A percentile compares a stretch with the other conserved stretches of the same genome.
phyloP scores from a whole-genome alignment of 2,329 filamentous ascomycete species.

The Paecilomyces sp. region DNA sequence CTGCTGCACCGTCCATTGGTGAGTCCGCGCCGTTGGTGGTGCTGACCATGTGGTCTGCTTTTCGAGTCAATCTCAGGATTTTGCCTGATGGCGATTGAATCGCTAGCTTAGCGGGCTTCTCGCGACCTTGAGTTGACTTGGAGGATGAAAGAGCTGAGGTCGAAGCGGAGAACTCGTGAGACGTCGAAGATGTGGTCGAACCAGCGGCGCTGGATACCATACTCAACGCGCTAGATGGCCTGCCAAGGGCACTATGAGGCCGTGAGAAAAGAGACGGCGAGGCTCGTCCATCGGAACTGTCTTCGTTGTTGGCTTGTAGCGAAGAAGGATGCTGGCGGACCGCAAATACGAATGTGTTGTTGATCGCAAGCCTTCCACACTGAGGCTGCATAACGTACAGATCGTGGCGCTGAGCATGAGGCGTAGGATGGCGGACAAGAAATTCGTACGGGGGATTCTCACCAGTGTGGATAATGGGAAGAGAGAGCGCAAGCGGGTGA shows the following conservation, averaged over 20 bases:
- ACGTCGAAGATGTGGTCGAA: constrained; percentile 42
- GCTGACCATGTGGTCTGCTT: constrained; percentile 39
- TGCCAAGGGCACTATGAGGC: constrained; percentile 17
- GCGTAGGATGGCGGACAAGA: constrained; percentile 84
- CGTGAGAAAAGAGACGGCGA: constrained; percentile 42
- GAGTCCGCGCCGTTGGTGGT: constrained; percentile 23
- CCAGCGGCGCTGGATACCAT: constrained; percentile 52
- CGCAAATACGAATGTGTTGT: constrained; percentile 97
- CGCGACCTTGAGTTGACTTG: constrained; percentile 24
- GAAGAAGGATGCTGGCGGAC: constrained; percentile 84
- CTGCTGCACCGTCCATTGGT: constrained; percentile 28
- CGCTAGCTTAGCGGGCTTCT: constrained; percentile 90
- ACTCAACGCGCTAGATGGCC: constrained; percentile 53
- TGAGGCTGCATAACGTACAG: constrained; percentile 96
- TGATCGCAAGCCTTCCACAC: constrained; percentile 76
- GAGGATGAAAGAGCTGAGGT: constrained; percentile 49
- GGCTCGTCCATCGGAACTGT: constrained; percentile 34
- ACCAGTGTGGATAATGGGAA: constrained; percentile 86
- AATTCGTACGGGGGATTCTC: constrained; percentile 95
- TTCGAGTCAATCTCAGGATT: constrained; percentile 63
- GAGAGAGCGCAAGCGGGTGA: constrained; percentile 77
- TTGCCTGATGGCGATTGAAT: constrained; percentile 93
- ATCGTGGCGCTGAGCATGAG: constrained; percentile 94
- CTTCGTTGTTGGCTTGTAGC: constrained; percentile 31
- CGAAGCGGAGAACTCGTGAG: constrained; percentile 34